Evolutionary conservation across 31 red algal genomes (phyloP).

Genomic region (Endocladia muricata): DNA sequence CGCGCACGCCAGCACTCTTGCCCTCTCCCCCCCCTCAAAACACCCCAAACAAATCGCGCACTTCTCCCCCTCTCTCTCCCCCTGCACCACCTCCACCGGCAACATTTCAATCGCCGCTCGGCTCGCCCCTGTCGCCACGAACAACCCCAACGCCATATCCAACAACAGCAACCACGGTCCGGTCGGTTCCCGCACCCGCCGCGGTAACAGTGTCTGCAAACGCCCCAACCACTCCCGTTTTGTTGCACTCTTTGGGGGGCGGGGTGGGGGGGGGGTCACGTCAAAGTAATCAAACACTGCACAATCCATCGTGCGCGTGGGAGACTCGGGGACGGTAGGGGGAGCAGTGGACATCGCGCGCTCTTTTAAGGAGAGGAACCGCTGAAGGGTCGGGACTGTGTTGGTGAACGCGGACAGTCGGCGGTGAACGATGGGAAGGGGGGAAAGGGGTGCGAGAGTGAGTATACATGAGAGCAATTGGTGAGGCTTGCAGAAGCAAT

Average conservation of each 20-base stretch:
- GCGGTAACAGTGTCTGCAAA: conserved; percentile 32
- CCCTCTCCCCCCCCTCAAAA: conserved; percentile 40
- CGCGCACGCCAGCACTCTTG: conserved; percentile 35
- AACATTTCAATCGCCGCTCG: conserved; percentile 46
- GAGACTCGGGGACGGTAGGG: too few relatives aligned
- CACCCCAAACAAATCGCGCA: conserved; percentile 59
- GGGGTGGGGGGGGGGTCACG: too few relatives aligned
- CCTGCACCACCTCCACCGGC: conserved; percentile 13
- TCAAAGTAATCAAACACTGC: conserved; percentile 12
- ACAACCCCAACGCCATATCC: conserved; percentile 56
- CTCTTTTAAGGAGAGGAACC: too few relatives aligned
- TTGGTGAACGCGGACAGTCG: background rate
- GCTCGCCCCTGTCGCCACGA: conserved; percentile 51
- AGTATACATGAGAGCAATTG: too few relatives aligned
- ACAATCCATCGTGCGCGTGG: conserved; percentile 1
- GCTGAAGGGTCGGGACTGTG: background rate
- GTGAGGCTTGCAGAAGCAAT: too few relatives aligned
- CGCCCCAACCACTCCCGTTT: too few relatives aligned
- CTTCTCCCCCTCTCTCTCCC: conserved; percentile 31
- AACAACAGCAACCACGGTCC: conserved; percentile 37
- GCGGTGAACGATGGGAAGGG: conserved; percentile 3
- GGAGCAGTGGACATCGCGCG: too few relatives aligned
- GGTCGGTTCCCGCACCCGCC: conserved; percentile 49
- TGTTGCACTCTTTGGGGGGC: too few relatives aligned
- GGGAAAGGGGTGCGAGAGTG: conserved; percentile 20